Conservation (phyloP, 805 yeast species). For the Metschnikowia lunata region DNA sequence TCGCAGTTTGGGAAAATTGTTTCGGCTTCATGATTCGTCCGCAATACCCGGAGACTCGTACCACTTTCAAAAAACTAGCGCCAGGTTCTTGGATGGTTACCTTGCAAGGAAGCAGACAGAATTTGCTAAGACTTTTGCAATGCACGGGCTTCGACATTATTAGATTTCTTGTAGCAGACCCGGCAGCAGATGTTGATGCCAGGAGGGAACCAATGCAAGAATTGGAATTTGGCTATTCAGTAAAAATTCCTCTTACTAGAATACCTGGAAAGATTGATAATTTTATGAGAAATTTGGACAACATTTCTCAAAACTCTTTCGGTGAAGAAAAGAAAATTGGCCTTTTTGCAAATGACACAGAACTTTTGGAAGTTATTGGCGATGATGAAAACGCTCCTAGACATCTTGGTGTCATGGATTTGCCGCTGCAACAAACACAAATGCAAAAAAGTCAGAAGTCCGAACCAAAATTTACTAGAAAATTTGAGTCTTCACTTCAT, state of each 20-base stretch:
- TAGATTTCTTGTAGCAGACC: conserved; percentile 4
- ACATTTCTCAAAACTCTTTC: not conserved
- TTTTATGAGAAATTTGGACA: conserved; percentile 2
- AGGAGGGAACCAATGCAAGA: conserved; percentile 1
- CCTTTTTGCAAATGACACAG: too few relatives aligned
- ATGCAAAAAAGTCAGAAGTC: too few relatives aligned
- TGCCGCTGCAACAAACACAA: too few relatives aligned
- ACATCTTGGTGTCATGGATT: too few relatives aligned
- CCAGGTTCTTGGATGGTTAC: conserved; percentile 9
- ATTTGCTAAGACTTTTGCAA: conserved; percentile 6
- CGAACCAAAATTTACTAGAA: too few relatives aligned
- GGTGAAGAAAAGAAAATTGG: too few relatives aligned
- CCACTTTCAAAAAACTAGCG: conserved; percentile 4
- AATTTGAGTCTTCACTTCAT: too few relatives aligned
- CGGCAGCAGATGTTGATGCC: not conserved
- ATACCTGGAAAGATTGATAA: conserved; percentile 5
- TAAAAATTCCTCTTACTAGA: conserved; percentile 7
- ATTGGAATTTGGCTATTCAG: conserved; percentile 4
- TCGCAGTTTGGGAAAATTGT: conserved; percentile 6
- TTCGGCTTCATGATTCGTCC: conserved; percentile 6
- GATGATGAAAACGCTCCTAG: too few relatives aligned
- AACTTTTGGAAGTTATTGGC: too few relatives aligned
- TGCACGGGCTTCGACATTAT: conserved; percentile 4
- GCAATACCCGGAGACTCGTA: conserved; percentile 5
- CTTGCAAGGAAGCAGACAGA: conserved; percentile 6